Evolutionary conservation across 2,329 filamentous ascomycete species (phyloP), one percentile per base, ranked within the genome.

Genomic region (Alternaria tenuissima): DNA sequence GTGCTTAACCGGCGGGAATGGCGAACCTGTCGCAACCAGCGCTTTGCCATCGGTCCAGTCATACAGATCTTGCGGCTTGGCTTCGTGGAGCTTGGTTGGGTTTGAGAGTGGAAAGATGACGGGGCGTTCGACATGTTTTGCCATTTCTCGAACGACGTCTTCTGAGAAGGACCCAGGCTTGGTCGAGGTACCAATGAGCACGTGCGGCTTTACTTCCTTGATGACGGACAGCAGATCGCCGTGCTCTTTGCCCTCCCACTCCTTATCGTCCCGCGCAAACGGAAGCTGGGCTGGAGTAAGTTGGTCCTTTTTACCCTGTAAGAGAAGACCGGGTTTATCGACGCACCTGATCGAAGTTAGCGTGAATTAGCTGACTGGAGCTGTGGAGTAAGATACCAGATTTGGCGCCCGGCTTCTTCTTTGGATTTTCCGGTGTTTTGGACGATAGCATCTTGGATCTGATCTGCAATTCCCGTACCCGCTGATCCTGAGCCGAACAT

Each of bases 81-180:
- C 93, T 78, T 96, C 93, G 74, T 96, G 92, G 0, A 96, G 85
- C 2, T 87, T 84, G 0, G 93, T 97, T 0, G 93, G 93, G 76
- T 96, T 96, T 3, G 91, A 94, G 1, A 96, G 85, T 0, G 93
- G 93, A 61, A 96, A 88, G 73, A 97, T 90, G 75, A 96, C 94
- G n/a, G 93, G 93, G 1, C 89, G 85, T 0, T 90, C 83, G 3
- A 90, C 86, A 69, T 93, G 86, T 36, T 85, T 83, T 2, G 89
- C 88, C 92, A 96, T 96, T 67, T 91, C 91, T 46, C 84, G 83
- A 11, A 96, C 83, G 28, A 93, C 81, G 2, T 91, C 86, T 67
- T 93, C 82, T 0, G 90, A 94, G 78, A 96, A 96, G 0, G 91
- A 82, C 3, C 86, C 87, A 0, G 92, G 89, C 9, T 89, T 86